A percentile compares a stretch with the other conserved stretches of the same genome.
These are phyloP conservation scores for Solanum paucissectum DNA, from an alignment of 257 asterid genomes.

Conservation along the genomic window DNA sequence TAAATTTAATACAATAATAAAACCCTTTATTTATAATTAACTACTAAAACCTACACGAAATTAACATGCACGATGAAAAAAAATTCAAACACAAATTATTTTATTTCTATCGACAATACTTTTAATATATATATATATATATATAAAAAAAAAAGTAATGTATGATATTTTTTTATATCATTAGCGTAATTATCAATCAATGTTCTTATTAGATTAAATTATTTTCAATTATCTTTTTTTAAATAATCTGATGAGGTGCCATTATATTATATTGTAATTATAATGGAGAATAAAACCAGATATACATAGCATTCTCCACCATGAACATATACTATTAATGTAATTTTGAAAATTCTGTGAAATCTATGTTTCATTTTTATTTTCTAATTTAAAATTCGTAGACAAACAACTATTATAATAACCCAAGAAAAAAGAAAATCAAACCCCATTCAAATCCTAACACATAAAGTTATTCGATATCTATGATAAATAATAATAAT, in stretches of 20 bases:
- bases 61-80: background rate
- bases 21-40: background rate
- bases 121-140: no score
- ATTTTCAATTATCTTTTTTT: no score
- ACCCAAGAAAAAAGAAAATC: background rate
- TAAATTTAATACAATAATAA: no score
- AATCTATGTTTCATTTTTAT: background rate
- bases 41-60: background rate
- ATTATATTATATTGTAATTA: no score
- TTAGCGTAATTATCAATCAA: background rate
- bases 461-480: no score
- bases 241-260: background rate
- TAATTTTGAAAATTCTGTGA: background rate
- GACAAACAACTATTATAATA: background rate
- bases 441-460: background rate
- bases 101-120: background rate
- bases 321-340: background rate
- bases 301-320: background rate
- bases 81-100: background rate
- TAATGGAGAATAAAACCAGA: background rate
- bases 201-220: background rate
- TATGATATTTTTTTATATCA: no score
- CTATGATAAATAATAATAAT: rapidly evolving
- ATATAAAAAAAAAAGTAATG: no score
- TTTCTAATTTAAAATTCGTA: background rate